Evolutionary conservation across 768 basidiomycete species (phyloP).

Genomic region (Suillus decipiens): DNA sequence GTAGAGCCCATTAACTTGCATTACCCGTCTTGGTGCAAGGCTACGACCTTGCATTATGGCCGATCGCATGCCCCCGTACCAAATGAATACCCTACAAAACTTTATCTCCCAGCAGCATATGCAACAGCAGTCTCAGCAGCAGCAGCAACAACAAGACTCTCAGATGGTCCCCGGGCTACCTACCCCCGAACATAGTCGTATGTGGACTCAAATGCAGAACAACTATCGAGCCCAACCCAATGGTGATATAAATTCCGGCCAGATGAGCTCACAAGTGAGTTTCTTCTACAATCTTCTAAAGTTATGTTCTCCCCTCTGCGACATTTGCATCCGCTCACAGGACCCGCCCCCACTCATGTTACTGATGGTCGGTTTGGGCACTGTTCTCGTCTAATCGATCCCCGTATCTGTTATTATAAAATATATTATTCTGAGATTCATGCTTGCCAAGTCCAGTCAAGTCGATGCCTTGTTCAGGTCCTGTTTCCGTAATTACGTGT

Average conservation of each 20-base stretch:
- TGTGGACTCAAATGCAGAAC: conserved; percentile 54
- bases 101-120: conserved; percentile 47
- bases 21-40: conserved; percentile 28
- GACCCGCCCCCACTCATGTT: conserved; percentile 14
- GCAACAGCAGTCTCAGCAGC: conserved; percentile 39
- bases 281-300: conserved; percentile 7
- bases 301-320: conserved; percentile 12
- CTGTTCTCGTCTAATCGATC: conserved; percentile 4
- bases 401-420: conserved; percentile 17
- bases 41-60: conserved; percentile 51
- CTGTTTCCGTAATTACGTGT: conserved; percentile 19
- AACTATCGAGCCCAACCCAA: conserved; percentile 45
- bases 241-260: conserved; percentile 40
- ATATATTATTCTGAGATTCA: conserved; percentile 12
- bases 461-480: conserved; percentile 11
- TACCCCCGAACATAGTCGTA: conserved; percentile 52
- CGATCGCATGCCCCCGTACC: conserved; percentile 58
- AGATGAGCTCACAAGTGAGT: conserved; percentile 52
- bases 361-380: conserved; percentile 9
- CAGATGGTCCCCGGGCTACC: conserved; percentile 42
- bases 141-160: conserved; percentile 39
- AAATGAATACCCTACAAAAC: conserved; percentile 49
- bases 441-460: conserved; percentile 9
- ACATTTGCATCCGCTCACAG: conserved; percentile 21
- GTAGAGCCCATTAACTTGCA: conserved; percentile 32